Evolutionary conservation across 2,329 filamentous ascomycete species (phyloP).

Genomic region (Zopfia rhizophila): DNA sequence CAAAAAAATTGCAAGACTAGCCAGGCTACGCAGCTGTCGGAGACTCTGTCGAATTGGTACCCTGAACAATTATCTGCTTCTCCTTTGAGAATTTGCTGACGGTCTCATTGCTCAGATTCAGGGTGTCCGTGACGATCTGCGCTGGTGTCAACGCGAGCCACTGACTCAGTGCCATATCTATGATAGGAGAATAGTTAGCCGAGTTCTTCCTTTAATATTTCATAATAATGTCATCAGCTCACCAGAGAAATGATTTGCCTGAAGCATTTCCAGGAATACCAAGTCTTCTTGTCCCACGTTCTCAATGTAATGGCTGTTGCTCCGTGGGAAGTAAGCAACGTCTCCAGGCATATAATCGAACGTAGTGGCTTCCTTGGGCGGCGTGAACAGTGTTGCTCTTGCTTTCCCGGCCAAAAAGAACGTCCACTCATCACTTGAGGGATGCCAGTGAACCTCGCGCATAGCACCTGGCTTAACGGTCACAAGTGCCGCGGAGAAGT

Average conservation of each 20-base stretch:
- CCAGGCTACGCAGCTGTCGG: no score
- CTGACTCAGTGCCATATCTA: no score
- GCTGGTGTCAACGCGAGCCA: no score
- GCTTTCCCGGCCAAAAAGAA: conserved; percentile 68
- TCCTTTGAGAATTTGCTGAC: no score
- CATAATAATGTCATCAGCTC: neutral
- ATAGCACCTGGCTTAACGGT: conserved; percentile 70
- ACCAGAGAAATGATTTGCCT: conserved; percentile 49
- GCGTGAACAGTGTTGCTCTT: conserved; percentile 66
- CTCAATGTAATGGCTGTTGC: conserved; percentile 69
- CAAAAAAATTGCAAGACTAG: no score
- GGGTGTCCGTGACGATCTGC: no score
- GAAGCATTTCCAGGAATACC: conserved; percentile 69
- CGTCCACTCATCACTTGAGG: conserved; percentile 68
- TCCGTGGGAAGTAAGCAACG: conserved; percentile 67
- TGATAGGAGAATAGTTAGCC: no score
- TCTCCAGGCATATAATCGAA: conserved; percentile 70
- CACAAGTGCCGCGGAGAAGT: conserved; percentile 67
- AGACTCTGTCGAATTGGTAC: no score
- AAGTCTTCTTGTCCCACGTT: conserved; percentile 68
- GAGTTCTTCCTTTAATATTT: no score
- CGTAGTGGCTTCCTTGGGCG: conserved; percentile 61
- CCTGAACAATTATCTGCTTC: no score
- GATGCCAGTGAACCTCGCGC: conserved; percentile 73
- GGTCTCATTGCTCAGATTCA: no score